phyloP scores from a whole-genome alignment of 192 early-diverging fungal species.

The Backusella tarrabulga region DNA sequence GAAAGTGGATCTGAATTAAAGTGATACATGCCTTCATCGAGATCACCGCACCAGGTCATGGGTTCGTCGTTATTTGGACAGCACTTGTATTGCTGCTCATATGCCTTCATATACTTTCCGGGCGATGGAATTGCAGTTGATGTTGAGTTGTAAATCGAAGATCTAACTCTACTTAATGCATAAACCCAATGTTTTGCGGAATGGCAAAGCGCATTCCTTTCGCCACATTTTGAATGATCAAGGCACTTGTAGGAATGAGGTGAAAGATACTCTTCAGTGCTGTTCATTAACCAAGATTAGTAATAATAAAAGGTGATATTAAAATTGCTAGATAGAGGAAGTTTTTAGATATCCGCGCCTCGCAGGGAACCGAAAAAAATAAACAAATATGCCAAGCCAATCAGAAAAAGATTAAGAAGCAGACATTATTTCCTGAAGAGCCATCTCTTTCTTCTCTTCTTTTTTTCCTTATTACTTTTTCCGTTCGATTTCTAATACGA shows the following conservation, averaged over 20 bases:
- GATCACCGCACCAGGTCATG: neutral
- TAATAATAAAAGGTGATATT: neutral
- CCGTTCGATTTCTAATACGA: neutral
- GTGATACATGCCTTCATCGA: neutral
- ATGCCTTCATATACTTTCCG: neutral
- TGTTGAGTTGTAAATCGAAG: neutral
- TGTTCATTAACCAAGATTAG: neutral
- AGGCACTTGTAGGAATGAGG: neutral
- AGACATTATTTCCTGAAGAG: neutral
- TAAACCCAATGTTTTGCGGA: constrained; percentile 1
- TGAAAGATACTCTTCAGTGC: neutral
- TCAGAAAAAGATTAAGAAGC: neutral
- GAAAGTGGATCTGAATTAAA: neutral
- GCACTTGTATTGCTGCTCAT: neutral
- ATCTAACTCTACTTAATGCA: neutral
- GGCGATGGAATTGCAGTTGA: neutral
- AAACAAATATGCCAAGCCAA: neutral
- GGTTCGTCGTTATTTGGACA: neutral
- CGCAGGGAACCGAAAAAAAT: neutral
- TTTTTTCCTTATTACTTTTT: neutral
- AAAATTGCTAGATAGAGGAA: neutral
- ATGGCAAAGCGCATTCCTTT: neutral
- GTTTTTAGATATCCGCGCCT: neutral
- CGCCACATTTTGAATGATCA: neutral
- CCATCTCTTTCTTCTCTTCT: neutral